Base-by-base conservation (phyloP, 2,329 filamentous ascomycete species). In the Fonsecaea multimorphosa region DNA sequence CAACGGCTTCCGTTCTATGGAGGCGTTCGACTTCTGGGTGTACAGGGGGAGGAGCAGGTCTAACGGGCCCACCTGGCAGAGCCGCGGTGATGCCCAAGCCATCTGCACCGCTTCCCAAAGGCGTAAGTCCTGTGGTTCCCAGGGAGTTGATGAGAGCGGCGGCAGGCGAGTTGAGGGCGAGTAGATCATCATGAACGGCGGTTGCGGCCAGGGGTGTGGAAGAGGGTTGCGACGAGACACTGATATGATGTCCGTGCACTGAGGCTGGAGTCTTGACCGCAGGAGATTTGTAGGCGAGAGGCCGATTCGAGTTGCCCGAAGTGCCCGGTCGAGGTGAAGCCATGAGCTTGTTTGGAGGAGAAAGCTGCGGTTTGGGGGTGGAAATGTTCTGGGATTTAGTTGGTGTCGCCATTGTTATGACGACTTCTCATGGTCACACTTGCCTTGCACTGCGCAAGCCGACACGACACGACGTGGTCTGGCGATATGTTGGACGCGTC, bases 91-190 rank as follows among this genome's bases (percentile, higher is more conserved):
- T 77, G 16, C 79, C 78, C n/a, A 82, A 76, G 7, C 70, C 70
- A 46, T 73, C 71, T 14, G 59, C 58, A 46, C 58, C 66, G 12
- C 53, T 61, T 19, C 57, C 61, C 27, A 73, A 36, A 14, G 70
- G 70, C n/a, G 70, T 72, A 55, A 72, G 46, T 31, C 68, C 70
- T 31, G 65, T 69, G 22, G 60, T 54, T 12, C 65, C 71, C 19
- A 73, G 55, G 3, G 66, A 64, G 44, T 69, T 63, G 16, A 73
- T 68, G 8, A 79, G 78, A 38, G 81, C 72, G 3, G 80, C 78
- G 8, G 80, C 80, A 27, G 80, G 80, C 5, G 80, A 82, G 61
- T 78, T 81, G 68, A 82, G 78, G 22, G 75, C 75, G 27, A 80
- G 76, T 1, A 78, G 70, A 40, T 82, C 80, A 36, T 82, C 80